Base-by-base conservation (phyloP, 2,329 filamentous ascomycete genomes). In the Pseudovirgaria hyperparasitica region DNA sequence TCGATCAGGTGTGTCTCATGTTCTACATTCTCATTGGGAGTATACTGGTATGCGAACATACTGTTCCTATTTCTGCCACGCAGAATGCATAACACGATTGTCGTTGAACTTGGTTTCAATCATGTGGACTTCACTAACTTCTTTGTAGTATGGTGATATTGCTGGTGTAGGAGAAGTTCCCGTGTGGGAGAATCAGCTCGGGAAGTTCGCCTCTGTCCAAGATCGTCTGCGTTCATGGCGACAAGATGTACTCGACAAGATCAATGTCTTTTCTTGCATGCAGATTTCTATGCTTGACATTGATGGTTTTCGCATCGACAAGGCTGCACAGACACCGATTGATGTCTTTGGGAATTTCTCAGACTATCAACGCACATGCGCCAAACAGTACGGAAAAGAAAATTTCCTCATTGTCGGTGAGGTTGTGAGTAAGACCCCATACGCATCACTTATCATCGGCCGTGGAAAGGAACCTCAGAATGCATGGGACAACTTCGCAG, bases 261-360 rank as follows among this genome's bases (percentile, higher is more conserved):
- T 77, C 31, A 63, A 67, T 34, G 63, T 63, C 23, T 72, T 76
- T 39, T 73, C 70, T 2, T 78, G 73, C 48, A 69, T 76, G 47
- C 59, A 69, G 18, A 72, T 78, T 30, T 50, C 58, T 14, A 67
- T 63, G 35, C 55, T 78, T n/a, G 73, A 77, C 40, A 67, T 78
- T 29, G 73, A 78, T 40, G 73, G 72, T 1, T 75, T 72, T 41
- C 66, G 73, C 28, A 72, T 74, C 48, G 73, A 78, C 50, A 78
- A 78, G 47, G 73, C 70, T 2, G 66, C 70, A 10, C 72, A 76
- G 40, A 63, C 70, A 9, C 75, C 72, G 0, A 62, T 75, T 5
- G 73, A 76, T 41, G 62, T 70, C 1, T 58, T 72, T 31, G 70
- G 61, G 5, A 61, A 68, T 23, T 76, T 70, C 44, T 70, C 68